phyloP scores from a whole-genome alignment of 1,139 yeast genomes.

The Wickerhamomyces sp. region DNA sequence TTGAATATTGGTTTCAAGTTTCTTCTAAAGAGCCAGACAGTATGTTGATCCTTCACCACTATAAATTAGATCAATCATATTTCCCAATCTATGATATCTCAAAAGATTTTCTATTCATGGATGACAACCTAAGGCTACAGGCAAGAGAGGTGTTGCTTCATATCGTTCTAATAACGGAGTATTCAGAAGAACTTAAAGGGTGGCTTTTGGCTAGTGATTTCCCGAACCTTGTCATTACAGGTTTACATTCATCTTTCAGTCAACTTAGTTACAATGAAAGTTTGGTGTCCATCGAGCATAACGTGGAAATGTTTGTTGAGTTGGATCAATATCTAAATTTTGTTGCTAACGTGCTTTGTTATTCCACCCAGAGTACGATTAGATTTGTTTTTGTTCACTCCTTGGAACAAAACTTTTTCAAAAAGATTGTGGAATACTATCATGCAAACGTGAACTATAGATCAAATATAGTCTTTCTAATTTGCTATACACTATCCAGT shows the following conservation, averaged over 20 bases:
- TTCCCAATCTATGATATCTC: slow-evolving; percentile 15
- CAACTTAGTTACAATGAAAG: slow-evolving; percentile 6
- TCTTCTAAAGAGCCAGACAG: slow-evolving; percentile 11
- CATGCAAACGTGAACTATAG: too few relatives aligned
- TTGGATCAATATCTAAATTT: slow-evolving; percentile 8
- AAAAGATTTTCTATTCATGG: slow-evolving; percentile 11
- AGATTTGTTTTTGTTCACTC: slow-evolving; percentile 8
- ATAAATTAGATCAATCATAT: not conserved
- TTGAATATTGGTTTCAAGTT: slow-evolving; percentile 12
- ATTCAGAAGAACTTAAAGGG: slow-evolving; percentile 6
- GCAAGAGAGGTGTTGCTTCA: slow-evolving; percentile 10
- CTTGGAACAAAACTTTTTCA: slow-evolving; percentile 7
- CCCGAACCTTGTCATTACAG: slow-evolving; percentile 10
- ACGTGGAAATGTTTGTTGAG: not conserved
- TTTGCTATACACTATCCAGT: not conserved
- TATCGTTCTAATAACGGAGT: slow-evolving; percentile 8
- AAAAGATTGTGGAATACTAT: not conserved
- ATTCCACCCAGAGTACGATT: slow-evolving; percentile 4
- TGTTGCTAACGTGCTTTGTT: slow-evolving; percentile 6
- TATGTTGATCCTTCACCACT: slow-evolving; percentile 2
- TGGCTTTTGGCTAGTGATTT: slow-evolving; percentile 16
- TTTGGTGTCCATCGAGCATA: not conserved
- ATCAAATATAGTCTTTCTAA: not conserved
- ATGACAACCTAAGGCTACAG: slow-evolving; percentile 3
- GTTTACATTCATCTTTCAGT: slow-evolving; percentile 8